Conservation (phyloP, 352 stramenopile species). For the Elongisporangium undulatum region DNA sequence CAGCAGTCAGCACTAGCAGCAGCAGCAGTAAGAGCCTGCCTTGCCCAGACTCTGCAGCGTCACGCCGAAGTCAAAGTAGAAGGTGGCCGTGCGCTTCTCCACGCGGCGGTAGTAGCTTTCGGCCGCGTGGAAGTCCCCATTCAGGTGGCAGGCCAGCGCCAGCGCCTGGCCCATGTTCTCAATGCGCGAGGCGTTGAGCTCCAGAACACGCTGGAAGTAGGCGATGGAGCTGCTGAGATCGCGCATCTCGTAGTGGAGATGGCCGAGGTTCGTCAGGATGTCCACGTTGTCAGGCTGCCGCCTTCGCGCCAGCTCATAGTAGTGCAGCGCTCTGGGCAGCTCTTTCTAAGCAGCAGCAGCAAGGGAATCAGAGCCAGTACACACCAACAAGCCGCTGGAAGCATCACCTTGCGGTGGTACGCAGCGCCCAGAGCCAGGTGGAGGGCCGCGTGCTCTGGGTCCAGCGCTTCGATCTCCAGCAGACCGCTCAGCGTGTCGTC, state of each 20-base stretch:
- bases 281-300: conserved; percentile 12
- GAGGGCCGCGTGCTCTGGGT: conserved; percentile 14
- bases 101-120: conserved; percentile 24
- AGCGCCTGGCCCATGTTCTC: conserved; percentile 15
- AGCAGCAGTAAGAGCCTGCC: conserved; percentile 16
- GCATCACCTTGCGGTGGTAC: conserved; percentile 16
- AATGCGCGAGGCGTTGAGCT: conserved; percentile 6
- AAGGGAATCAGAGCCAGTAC: background rate
- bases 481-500: conserved; percentile 24
- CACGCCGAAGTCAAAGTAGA: conserved; percentile 52
- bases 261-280: conserved; percentile 22
- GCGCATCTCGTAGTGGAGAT: conserved; percentile 24
- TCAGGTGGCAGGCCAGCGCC: conserved; percentile 34
- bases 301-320: conserved; percentile 12
- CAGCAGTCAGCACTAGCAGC: background rate
- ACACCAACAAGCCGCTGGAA: no score
- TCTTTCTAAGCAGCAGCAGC: conserved; percentile 14
- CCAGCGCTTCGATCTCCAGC: conserved; percentile 17
- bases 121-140: conserved; percentile 18
- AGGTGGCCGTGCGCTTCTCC: conserved; percentile 15
- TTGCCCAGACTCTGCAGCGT: conserved; percentile 43
- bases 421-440: conserved; percentile 23
- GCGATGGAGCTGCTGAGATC: conserved; percentile 11
- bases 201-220: conserved; percentile 12
- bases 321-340: conserved; percentile 14